phyloP scores from a whole-genome alignment of 2,329 filamentous ascomycete species.

The Ophiostoma fasciatum region DNA sequence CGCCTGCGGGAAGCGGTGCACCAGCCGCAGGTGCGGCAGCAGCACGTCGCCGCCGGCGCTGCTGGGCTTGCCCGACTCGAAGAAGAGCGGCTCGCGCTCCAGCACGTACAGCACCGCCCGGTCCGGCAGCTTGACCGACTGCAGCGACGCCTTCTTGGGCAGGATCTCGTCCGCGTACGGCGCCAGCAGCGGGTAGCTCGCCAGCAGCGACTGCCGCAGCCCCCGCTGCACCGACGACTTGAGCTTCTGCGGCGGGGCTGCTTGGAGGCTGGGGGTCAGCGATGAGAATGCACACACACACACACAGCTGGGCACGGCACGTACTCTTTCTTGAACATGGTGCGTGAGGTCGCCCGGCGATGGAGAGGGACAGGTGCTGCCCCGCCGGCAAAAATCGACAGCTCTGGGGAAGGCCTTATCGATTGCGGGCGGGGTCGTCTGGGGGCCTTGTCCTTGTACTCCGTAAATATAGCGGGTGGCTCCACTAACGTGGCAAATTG shows the following conservation, averaged over 20 bases:
- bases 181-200: conserved; percentile 73
- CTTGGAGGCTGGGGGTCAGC: conserved; percentile 43
- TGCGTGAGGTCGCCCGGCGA: too few species aligned
- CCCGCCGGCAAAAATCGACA: conserved; percentile 5
- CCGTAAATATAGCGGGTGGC: too few species aligned
- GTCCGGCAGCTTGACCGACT: conserved; percentile 86
- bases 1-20: conserved; percentile 76
- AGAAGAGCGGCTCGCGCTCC: conserved; percentile 69
- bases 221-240: conserved; percentile 89
- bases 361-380: too few species aligned
- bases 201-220: conserved; percentile 67
- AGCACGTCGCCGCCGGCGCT: conserved; percentile 31
- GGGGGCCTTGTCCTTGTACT: too few species aligned
- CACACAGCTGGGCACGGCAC: conserved; percentile 21
- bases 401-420: conserved; percentile 5
- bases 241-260: conserved; percentile 82
- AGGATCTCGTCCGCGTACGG: conserved; percentile 87
- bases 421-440: conserved; percentile 7
- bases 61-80: conserved; percentile 49
- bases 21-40: conserved; percentile 74
- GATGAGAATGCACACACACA: too few species aligned
- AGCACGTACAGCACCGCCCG: conserved; percentile 79
- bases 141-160: conserved; percentile 84
- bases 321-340: conserved; percentile 91
- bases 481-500: too few species aligned